These are phyloP conservation scores for Stentor roeselii DNA, from an alignment of 73 alveolate genomes.

Conservation along the genomic window DNA sequence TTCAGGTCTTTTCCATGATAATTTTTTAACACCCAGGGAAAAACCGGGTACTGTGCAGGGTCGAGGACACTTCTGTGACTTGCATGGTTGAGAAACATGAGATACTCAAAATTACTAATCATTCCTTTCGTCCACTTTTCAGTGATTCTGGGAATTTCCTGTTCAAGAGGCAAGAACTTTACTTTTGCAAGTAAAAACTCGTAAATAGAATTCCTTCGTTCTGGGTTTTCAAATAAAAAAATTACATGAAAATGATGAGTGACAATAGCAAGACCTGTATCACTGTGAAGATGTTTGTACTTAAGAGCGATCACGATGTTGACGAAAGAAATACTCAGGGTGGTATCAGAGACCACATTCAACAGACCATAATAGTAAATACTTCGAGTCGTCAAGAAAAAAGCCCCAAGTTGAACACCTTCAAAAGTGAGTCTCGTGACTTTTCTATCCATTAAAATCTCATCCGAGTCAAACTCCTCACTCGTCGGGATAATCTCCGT, in stretches of 20 bases:
- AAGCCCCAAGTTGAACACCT: constrained; percentile 23
- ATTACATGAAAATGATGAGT: not conserved
- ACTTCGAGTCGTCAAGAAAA: not conserved
- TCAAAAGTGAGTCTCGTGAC: not conserved
- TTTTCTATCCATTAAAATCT: not conserved
- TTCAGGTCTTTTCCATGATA: constrained; percentile 68
- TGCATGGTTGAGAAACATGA: constrained; percentile 83
- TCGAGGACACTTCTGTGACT: constrained; percentile 86
- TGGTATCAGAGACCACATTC: not conserved
- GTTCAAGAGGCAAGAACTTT: constrained; percentile 30
- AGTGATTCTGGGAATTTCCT: constrained; percentile 69
- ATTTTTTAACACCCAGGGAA: constrained; percentile 94
- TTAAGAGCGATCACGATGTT: not conserved
- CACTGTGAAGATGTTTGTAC: not conserved
- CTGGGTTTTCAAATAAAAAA: not conserved
- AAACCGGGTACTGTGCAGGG: constrained; percentile 94
- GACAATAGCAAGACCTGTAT: not conserved
- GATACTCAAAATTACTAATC: constrained; percentile 85
- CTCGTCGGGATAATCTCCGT: not conserved
- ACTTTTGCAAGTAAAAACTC: not conserved
- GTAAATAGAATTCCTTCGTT: constrained; percentile 2
- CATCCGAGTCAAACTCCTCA: constrained; percentile 28
- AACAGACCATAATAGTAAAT: not conserved
- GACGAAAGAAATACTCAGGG: not conserved
- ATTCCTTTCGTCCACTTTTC: constrained; percentile 94